Base-by-base conservation (phyloP, 495 filamentous ascomycete genomes). In the Podospora sp. region DNA sequence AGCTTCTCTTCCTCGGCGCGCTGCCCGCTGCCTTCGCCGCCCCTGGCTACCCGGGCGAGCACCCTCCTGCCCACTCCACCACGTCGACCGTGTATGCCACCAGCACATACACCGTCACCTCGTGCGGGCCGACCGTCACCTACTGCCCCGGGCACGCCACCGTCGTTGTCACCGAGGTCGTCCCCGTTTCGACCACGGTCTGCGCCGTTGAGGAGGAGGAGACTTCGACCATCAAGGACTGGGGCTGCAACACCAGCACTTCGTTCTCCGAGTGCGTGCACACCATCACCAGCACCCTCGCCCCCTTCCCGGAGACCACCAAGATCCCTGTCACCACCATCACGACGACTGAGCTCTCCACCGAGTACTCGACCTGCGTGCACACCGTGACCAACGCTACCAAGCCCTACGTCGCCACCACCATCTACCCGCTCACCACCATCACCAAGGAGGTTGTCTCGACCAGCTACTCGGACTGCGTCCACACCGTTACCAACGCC, bases 81-180 rank as follows among this genome's bases (percentile, higher is more conserved):
- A 71, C 68, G 65, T 62, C 73, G 35, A 62, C 65, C 57, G 76
- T 83, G 79, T 83, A 82, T 78, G 68, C 79, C 76, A 85, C 84
- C 68, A 73, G 80, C 59, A 74, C 78, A 70, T 76, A 82, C 62
- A 84, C 84, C 78, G 77, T 87, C 79, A 87, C 82, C 75, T 82
- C 81, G 68, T 88, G 85, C 70, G 81, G 82, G 40, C 69, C 86
- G 14, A 84, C 78, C 4, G 78, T 88, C 51, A 86, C 82, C 25
- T 77, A 85, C 75, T 89, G 87, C 79, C 86, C 86, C 24, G 84
- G 83, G 22, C 64, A 78, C 55, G 84, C 82, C 22, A n/a, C 61
- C 36, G 62, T 65, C 29, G 52, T 65, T 26, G 61, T 70, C 35
- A 67, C 65, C 57, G 68, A 70, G 56, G 57, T 67, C 65, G 22